Evolutionary conservation across 1,284 basidiomycete genomes (phyloP), one percentile per base, ranked within the genome.

Genomic region (Ganoderma lucidum): DNA sequence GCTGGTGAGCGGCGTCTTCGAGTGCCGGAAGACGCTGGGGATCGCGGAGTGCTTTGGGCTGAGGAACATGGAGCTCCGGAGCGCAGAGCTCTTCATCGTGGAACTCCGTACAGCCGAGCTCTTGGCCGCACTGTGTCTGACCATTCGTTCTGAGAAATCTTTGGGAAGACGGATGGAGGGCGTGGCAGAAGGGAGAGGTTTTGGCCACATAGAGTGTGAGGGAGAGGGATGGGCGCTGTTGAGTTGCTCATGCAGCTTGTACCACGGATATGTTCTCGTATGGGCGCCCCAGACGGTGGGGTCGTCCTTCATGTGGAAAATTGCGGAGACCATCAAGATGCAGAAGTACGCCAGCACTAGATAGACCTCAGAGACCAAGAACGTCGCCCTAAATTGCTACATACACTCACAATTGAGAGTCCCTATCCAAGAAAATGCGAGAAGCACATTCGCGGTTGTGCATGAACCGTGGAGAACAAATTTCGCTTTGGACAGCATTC

Each of bases 351-450:
- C 44, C 45, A 87, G 73, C 71, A 87, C 86, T 88, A 69, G 28
- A 53, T 8, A 28, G 51, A 17, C 55, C 63, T 59, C 15, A 64
- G 64, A 42, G 23, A 42, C n/a, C 56, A 23, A 23, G n/a, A 44
- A 65, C 44, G 64, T 8, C 8, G 5, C 72, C 62, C 32, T 59
- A 42, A 48, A 44, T 12, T 6, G 6, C 30, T 15, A 48, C 19
- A 32, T 19, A 60, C 55, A 72, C 91, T 75, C 73, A 94, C 92
- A 77, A 56, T 84, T 81, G 45, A 84, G 76, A 44, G 87, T 83
- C 74, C 82, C 85, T 44, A 87, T 80, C 93, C 92, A 94, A 55
- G 87, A 83, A 75, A 93, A 92, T 5, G 84, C 89, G 71, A 89
- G 78, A 44, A 93, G 80, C 35, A 90, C 82, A 65, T 78, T 82